Evolutionary conservation across 129 eudicot species (phyloP).

Genomic region (Sambucus nigra): DNA sequence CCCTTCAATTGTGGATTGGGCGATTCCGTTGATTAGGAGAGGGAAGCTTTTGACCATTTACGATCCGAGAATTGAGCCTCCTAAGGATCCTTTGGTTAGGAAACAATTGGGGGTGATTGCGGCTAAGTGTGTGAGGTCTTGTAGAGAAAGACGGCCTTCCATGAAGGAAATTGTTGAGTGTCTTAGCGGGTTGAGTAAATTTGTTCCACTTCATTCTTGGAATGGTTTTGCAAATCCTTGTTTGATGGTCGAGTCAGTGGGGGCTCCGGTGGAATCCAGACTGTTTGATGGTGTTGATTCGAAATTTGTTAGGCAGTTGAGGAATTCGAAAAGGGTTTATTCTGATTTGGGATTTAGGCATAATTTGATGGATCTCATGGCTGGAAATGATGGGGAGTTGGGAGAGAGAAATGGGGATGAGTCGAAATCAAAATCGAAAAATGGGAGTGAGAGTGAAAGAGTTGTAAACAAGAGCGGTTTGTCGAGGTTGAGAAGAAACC

Average conservation of each 20-base stretch:
- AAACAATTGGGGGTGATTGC: constrained; percentile 71
- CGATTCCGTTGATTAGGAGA: constrained; percentile 73
- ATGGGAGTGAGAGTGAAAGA: constrained; percentile 19
- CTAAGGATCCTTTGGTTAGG: constrained; percentile 55
- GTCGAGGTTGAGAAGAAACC: constrained; percentile 15
- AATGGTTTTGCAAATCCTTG: constrained; percentile 71
- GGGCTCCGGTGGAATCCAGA: constrained; percentile 34
- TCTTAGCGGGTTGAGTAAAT: constrained; percentile 43
- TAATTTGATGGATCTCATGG: constrained; percentile 80
- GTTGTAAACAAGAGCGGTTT: constrained; percentile 6
- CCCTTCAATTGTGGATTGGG: constrained; percentile 92
- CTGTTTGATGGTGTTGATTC: constrained; percentile 22
- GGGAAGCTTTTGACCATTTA: constrained; percentile 45
- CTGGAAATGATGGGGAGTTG: constrained; percentile 18
- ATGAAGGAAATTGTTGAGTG: constrained; percentile 68
- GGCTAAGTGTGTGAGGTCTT: constrained; percentile 78
- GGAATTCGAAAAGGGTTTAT: constrained; percentile 56
- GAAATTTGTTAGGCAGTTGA: constrained; percentile 24
- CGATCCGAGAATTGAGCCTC: constrained; percentile 65
- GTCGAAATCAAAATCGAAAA: constrained; percentile 17
- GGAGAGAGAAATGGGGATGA: constrained; percentile 16
- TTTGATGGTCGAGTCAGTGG: constrained; percentile 74
- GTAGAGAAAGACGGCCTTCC: constrained; percentile 72
- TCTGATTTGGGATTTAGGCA: constrained; percentile 75
- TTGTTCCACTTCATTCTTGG: constrained; percentile 66